Base-by-base conservation (phyloP, 768 basidiomycete species). In the Vararia minispora region DNA sequence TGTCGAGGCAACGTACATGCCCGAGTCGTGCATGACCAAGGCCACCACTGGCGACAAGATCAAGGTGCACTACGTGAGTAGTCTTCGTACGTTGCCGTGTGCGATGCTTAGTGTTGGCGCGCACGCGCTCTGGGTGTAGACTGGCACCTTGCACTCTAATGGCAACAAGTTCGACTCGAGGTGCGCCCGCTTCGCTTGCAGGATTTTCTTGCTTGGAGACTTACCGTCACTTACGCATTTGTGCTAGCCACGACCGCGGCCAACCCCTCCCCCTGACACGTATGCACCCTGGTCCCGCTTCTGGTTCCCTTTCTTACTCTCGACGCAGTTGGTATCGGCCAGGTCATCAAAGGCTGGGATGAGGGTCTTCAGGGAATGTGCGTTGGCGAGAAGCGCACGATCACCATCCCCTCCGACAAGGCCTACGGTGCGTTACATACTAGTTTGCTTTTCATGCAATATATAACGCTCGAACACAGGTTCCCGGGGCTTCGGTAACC, bases 91-190 rank as follows among this genome's bases (percentile, higher is more conserved):
- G 20, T 17, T 13, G 11, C 23, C 11, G 12, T 28, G 11, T 23
- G 13, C 11, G 39, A 24, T 16, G 13, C 4, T 7, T 12, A 12
- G 10, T 24, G 29, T 38, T 14, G 3, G 18, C 35, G 24, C 37
- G 35, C n/a, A 9, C n/a, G 17, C 18, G 34, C 31, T 40, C 35
- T 37, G 26, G 34, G 32, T 42, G 14, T 58, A 92, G 75, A 88
- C 86, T 4, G 92, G 91, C 3, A 92, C 71, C 7, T 59, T 97
- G 35, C 77, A 77, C 48, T 59, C 70, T 8, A 76, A 68, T 35
- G 89, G 89, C 6, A 70, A 71, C 42, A 83, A 91, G 56, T 97
- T 97, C 50, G 91, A 97, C 59, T 91, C 88, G 7, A 90, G 87
- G 73, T 81, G 51, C 6, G 69, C 50, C 33, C 2, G 13, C 6